Evolutionary conservation across 1,284 basidiomycete species (phyloP).

Genomic region (Microbotryum violaceum): DNA sequence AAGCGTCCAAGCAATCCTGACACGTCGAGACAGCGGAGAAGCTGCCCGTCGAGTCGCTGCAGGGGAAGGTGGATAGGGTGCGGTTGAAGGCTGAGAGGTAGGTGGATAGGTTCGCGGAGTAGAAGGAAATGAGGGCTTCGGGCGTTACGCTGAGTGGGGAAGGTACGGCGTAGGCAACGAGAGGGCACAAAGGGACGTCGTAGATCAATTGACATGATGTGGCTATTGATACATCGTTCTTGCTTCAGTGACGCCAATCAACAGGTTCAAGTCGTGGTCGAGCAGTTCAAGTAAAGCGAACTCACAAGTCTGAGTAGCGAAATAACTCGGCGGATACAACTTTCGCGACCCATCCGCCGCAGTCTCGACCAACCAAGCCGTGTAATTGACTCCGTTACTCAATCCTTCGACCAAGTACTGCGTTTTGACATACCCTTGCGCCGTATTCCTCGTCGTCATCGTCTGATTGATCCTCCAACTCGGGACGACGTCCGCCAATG

Average conservation of each 20-base stretch:
- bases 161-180: conserved; percentile 44
- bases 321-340: conserved; percentile 27
- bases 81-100: conserved; percentile 40
- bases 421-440: conserved; percentile 22
- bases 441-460: conserved; percentile 14
- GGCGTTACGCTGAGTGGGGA: conserved; percentile 35
- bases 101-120: conserved; percentile 37
- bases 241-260: conserved; percentile 17
- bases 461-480: conserved; percentile 25
- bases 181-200: conserved; percentile 42
- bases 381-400: conserved; percentile 39
- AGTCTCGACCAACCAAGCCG: conserved; percentile 40
- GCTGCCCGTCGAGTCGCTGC: conserved; percentile 33
- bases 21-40: conserved; percentile 43
- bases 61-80: conserved; percentile 44
- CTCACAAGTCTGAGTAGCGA: conserved; percentile 39
- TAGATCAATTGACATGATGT: conserved; percentile 41
- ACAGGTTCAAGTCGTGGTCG: conserved; percentile 8
- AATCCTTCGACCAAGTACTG: conserved; percentile 36
- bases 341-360: conserved; percentile 16
- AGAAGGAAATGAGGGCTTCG: conserved; percentile 34
- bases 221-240: conserved; percentile 13
- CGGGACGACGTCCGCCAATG: no score
- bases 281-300: neutral
- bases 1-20: conserved; percentile 40